phyloP scores from a whole-genome alignment of 495 filamentous ascomycete species.

The Talaromyces thailandensis region DNA sequence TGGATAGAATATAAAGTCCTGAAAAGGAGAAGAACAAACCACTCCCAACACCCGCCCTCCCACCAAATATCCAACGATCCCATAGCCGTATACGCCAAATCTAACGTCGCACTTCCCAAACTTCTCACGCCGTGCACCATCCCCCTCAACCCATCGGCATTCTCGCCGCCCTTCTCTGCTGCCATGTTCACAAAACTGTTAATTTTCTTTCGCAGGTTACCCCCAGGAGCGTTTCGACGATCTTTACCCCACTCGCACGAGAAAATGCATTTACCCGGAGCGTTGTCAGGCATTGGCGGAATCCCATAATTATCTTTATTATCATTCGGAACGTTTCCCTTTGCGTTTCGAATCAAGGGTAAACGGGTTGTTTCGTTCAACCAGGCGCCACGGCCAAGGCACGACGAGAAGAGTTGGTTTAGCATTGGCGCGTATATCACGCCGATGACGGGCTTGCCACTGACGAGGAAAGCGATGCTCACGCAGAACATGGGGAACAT shows the following conservation, averaged over 20 bases:
- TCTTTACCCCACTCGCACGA: conserved; percentile 69
- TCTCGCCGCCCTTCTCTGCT: conserved; percentile 40
- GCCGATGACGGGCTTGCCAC: conserved; percentile 48
- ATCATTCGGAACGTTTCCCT: background rate
- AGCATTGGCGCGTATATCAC: conserved; percentile 59
- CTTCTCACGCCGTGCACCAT: conserved; percentile 52
- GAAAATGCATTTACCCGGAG: conserved; percentile 58
- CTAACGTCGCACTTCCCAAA: conserved; percentile 51
- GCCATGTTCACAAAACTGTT: conserved; percentile 66
- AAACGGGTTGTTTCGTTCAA: conserved; percentile 51
- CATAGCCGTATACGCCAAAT: conserved; percentile 50
- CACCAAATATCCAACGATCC: conserved; percentile 50
- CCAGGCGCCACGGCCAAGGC: conserved; percentile 53
- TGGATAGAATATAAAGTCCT: background rate
- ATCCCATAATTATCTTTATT: conserved; percentile 14
- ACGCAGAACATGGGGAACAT: conserved; percentile 68
- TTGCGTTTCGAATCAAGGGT: conserved; percentile 46
- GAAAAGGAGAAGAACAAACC: conserved; percentile 22
- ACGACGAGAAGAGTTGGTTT: conserved; percentile 55
- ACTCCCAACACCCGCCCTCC: conserved; percentile 53
- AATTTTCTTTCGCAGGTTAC: conserved; percentile 57
- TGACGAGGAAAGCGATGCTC: conserved; percentile 52
- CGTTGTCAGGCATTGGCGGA: conserved; percentile 50
- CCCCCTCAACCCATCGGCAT: conserved; percentile 50
- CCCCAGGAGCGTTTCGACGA: conserved; percentile 47